Conservation (phyloP, 2,329 filamentous ascomycete genomes). For the Neofusicoccum umdonicola region DNA sequence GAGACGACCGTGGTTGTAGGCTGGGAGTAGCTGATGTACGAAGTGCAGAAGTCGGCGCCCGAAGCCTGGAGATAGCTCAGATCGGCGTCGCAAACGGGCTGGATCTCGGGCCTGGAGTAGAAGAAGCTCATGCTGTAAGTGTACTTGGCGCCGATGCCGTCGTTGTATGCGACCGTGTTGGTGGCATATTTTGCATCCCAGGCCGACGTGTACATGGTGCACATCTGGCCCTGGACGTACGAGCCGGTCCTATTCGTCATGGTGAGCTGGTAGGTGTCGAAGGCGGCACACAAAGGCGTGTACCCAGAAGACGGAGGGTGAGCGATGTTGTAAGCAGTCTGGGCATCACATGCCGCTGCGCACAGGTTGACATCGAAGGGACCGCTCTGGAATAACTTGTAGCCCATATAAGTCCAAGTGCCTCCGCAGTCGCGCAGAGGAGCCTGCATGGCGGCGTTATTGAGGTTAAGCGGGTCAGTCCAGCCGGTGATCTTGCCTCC, state of each 20-base stretch:
- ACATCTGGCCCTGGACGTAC: constrained; percentile 25
- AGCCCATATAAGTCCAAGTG: constrained; percentile 28
- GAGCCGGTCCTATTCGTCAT: constrained; percentile 22
- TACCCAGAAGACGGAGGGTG: not conserved
- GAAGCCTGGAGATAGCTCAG: not conserved
- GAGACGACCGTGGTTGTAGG: not conserved
- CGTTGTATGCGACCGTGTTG: not conserved
- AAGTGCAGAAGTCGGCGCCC: not conserved
- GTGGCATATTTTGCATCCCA: not conserved
- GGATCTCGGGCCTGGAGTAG: not conserved
- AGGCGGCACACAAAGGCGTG: constrained; percentile 27
- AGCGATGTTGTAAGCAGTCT: constrained; percentile 6
- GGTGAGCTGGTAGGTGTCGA: constrained; percentile 32
- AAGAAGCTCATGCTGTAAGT: constrained; percentile 8
- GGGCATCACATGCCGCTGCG: constrained; percentile 25
- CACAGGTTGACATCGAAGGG: constrained; percentile 32
- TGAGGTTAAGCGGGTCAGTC: constrained; percentile 16
- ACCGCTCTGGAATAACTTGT: constrained; percentile 24
- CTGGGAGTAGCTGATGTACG: not conserved
- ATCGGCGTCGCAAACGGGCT: not conserved
- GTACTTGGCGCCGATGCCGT: not conserved
- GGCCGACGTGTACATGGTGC: constrained; percentile 4
- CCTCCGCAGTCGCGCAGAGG: constrained; percentile 16
- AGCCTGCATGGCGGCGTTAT: constrained; percentile 30
- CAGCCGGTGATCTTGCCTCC: constrained; percentile 2